Conservation (phyloP, 1,284 basidiomycete genomes). For the Naganishia cerealis region DNA sequence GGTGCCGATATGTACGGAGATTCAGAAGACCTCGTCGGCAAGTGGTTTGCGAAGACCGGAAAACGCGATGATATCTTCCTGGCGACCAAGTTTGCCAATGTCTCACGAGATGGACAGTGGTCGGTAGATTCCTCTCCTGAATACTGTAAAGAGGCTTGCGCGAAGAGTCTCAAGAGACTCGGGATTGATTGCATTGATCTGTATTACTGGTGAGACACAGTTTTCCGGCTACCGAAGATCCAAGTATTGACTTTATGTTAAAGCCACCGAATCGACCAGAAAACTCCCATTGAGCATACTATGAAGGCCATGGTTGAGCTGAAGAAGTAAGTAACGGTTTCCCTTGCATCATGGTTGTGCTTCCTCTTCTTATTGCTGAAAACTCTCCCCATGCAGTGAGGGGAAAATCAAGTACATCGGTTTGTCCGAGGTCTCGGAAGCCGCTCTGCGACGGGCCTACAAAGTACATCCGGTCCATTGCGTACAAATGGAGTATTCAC, state of each 20-base stretch:
- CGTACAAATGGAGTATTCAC: constrained; percentile 64
- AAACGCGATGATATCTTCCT: constrained; percentile 52
- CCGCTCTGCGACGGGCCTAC: constrained; percentile 61
- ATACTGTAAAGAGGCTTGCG: constrained; percentile 50
- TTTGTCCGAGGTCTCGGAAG: constrained; percentile 62
- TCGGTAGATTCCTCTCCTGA: constrained; percentile 32
- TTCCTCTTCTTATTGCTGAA: not conserved
- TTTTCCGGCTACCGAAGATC: not conserved
- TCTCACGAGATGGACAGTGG: constrained; percentile 1
- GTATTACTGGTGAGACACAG: constrained; percentile 54
- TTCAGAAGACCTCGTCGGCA: constrained; percentile 33
- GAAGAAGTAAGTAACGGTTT: constrained; percentile 40
- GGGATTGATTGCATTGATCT: constrained; percentile 59
- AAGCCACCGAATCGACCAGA: constrained; percentile 47
- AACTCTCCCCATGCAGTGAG: constrained; percentile 22
- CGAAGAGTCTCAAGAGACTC: constrained; percentile 55
- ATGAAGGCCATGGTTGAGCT: constrained; percentile 53
- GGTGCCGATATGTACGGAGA: constrained; percentile 33
- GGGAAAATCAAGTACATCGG: constrained; percentile 66
- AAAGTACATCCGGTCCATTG: constrained; percentile 64
- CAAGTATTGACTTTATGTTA: not conserved
- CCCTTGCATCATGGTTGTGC: not conserved
- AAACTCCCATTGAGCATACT: constrained; percentile 56
- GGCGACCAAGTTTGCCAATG: constrained; percentile 59
- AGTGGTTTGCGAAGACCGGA: constrained; percentile 29